Conservation (phyloP, 2,329 filamentous ascomycete species). For the Dactylellina cionopaga region DNA sequence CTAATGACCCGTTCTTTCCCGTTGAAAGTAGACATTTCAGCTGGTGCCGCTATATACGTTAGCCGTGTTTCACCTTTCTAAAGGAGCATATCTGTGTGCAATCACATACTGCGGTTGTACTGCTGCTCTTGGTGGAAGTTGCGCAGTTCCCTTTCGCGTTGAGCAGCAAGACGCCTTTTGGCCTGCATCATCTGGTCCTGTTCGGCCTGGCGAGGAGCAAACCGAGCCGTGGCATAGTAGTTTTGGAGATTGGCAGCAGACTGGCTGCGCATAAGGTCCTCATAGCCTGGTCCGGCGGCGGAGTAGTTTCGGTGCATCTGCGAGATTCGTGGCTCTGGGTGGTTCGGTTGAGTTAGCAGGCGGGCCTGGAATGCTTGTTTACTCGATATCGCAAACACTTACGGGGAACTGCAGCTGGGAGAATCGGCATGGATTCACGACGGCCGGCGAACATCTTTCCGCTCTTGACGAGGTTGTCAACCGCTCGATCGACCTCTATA, state of each 20-base stretch:
- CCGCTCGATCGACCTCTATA: conserved; percentile 91
- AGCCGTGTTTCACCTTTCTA: conserved; percentile 54
- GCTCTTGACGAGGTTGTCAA: conserved; percentile 95
- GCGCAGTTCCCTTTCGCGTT: conserved; percentile 97
- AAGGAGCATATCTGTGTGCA: no score
- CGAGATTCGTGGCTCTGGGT: conserved; percentile 50
- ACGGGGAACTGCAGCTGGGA: conserved; percentile 66
- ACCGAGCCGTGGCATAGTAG: conserved; percentile 93
- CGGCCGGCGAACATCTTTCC: conserved; percentile 88
- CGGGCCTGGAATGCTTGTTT: conserved; percentile 56
- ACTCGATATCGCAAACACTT: conserved; percentile 59
- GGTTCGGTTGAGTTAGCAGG: conserved; percentile 51
- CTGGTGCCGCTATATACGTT: conserved; percentile 64
- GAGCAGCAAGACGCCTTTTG: conserved; percentile 98
- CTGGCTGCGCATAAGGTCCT: conserved; percentile 74
- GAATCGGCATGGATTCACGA: conserved; percentile 80
- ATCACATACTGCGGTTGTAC: conserved; percentile 94
- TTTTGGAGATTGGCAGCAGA: conserved; percentile 84
- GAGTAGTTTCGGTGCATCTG: conserved; percentile 56
- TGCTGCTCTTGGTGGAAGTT: conserved; percentile 99
- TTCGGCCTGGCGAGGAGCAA: conserved; percentile 87
- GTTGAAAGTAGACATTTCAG: conserved; percentile 72
- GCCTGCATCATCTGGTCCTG: conserved; percentile 99
- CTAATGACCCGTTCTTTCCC: conserved; percentile 88
- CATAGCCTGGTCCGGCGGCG: conserved; percentile 54